Evolutionary conservation across 495 filamentous ascomycete genomes (phyloP).

Genomic region (Aspergillus coremiiformis): DNA sequence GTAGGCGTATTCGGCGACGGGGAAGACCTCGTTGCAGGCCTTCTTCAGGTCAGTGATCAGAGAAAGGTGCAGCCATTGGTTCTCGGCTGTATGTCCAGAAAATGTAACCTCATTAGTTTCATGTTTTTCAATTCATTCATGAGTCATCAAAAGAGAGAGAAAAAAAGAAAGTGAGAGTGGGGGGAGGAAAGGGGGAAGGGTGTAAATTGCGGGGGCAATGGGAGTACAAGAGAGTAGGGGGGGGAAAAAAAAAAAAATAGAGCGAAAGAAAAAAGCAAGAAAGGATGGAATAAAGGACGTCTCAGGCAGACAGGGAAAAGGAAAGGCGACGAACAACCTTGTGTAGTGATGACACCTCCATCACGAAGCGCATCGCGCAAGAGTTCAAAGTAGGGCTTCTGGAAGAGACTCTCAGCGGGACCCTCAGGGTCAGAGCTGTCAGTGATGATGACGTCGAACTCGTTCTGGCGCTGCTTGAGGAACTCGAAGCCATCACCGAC

Average conservation of each 20-base stretch:
- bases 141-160: not conserved
- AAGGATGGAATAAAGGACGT: conserved; percentile 4
- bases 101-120: conserved; percentile 25
- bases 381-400: conserved; percentile 98
- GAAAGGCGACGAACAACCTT: conserved; percentile 97
- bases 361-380: conserved; percentile 80
- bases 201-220: not conserved
- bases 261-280: conserved; percentile 2
- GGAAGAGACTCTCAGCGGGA: conserved; percentile 89
- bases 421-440: conserved; percentile 97
- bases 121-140: conserved; percentile 1
- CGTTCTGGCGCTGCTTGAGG: conserved; percentile 82
- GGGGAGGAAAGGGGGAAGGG: not conserved
- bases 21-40: conserved; percentile 95
- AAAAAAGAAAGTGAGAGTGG: not conserved
- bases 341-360: conserved; percentile 97
- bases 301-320: conserved; percentile 21
- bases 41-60: conserved; percentile 90
- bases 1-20: conserved; percentile 95
- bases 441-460: conserved; percentile 99
- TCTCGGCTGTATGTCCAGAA: conserved; percentile 63
- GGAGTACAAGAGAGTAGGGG: conserved; percentile 1
- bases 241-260: conserved; percentile 2
- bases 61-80: conserved; percentile 95
- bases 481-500: conserved; percentile 98